Evolutionary conservation across 2,329 filamentous ascomycete genomes (phyloP).

Genomic region (Penicillium sp.): DNA sequence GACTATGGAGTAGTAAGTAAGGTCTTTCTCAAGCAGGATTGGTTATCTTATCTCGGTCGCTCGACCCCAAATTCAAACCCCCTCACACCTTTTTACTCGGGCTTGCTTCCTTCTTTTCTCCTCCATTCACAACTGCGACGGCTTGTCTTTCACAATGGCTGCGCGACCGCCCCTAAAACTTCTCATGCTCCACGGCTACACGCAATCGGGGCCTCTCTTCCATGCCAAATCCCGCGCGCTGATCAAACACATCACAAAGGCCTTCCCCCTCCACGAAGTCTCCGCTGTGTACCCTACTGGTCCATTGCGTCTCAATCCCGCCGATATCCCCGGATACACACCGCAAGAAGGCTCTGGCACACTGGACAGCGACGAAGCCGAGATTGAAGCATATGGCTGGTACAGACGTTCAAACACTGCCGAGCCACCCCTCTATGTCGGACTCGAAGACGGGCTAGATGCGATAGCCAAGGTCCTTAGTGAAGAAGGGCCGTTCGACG

Average conservation of each 20-base stretch:
- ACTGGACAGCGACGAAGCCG: constrained; percentile 44
- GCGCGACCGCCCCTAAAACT: constrained; percentile 58
- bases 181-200: constrained; percentile 85
- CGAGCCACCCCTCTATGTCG: constrained; percentile 67
- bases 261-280: constrained; percentile 66
- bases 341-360: constrained; percentile 37
- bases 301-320: constrained; percentile 65
- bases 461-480: constrained; percentile 66
- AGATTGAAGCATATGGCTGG: constrained; percentile 79
- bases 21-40: not conserved
- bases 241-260: constrained; percentile 77
- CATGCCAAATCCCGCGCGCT: constrained; percentile 86
- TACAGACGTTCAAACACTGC: constrained; percentile 71
- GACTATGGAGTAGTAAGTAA: not conserved
- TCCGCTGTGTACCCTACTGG: constrained; percentile 71
- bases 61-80: not conserved
- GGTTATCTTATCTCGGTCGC: not conserved
- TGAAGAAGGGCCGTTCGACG: constrained; percentile 72
- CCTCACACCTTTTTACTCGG: not conserved
- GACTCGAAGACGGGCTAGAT: constrained; percentile 70
- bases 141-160: not conserved
- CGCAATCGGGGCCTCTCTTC: constrained; percentile 86
- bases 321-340: constrained; percentile 73
- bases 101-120: not conserved
- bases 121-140: not conserved